These are phyloP conservation scores for Harrya chromipes DNA, from an alignment of 768 basidiomycete genomes.

Conservation along the genomic window DNA sequence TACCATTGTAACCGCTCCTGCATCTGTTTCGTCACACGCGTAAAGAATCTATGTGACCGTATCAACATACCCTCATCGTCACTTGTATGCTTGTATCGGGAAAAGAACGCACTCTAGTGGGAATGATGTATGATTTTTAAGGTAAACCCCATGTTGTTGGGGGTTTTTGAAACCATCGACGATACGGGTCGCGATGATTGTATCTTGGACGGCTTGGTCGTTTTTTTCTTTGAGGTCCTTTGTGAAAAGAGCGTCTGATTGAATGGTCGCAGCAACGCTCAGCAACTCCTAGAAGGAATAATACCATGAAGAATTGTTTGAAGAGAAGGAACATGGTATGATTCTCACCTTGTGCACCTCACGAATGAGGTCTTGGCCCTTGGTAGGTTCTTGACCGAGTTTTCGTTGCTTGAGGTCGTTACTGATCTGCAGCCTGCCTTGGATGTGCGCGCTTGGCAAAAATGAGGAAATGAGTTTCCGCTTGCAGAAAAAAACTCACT, in stretches of 20 bases:
- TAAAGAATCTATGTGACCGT: conserved; percentile 57
- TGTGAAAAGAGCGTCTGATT: conserved; percentile 62
- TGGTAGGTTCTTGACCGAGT: conserved; percentile 69
- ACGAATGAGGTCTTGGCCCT: conserved; percentile 68
- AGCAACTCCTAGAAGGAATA: conserved; percentile 53
- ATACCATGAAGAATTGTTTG: background rate
- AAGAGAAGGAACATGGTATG: background rate
- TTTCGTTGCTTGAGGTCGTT: conserved; percentile 77
- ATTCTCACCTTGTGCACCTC: conserved; percentile 58
- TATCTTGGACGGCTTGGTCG: conserved; percentile 78
- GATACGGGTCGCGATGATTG: conserved; percentile 71
- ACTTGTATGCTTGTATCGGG: background rate
- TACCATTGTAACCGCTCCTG: conserved; percentile 72
- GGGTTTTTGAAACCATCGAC: conserved; percentile 78
- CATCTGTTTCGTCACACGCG: conserved; percentile 71
- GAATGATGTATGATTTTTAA: conserved; percentile 79
- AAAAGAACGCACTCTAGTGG: conserved; percentile 64
- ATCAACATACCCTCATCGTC: background rate
- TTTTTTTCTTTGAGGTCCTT: conserved; percentile 72
- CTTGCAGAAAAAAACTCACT: conserved; percentile 46
- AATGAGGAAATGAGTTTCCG: conserved; percentile 4
- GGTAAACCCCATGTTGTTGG: conserved; percentile 63
- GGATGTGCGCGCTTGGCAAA: conserved; percentile 57
- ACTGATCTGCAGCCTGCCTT: conserved; percentile 76
- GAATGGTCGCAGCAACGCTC: conserved; percentile 57